phyloP scores from a whole-genome alignment of 257 asterid species.

The Forsythia suspensa region DNA sequence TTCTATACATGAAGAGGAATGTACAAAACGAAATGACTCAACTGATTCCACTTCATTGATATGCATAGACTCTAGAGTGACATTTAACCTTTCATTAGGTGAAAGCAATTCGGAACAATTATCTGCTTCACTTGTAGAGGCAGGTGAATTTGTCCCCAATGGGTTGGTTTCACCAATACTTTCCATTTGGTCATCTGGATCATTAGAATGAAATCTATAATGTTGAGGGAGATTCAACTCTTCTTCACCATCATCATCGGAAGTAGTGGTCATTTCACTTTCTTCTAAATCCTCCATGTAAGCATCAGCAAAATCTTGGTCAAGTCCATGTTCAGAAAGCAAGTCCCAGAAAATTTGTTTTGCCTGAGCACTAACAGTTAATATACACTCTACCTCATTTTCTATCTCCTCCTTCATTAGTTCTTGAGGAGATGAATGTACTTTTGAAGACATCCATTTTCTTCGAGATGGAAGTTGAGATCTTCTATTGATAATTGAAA shows the following conservation, averaged over 20 bases:
- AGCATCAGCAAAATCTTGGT: slow-evolving; percentile 63
- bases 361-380: slow-evolving; percentile 71
- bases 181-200: slow-evolving; percentile 41
- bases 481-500: slow-evolving; percentile 48
- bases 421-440: slow-evolving; percentile 26
- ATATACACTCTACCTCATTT: slow-evolving; percentile 59
- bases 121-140: slow-evolving; percentile 26
- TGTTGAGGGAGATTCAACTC: slow-evolving; percentile 16
- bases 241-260: slow-evolving; percentile 38
- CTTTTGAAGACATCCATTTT: slow-evolving; percentile 15
- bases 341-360: slow-evolving; percentile 66
- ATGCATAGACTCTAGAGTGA: slow-evolving; percentile 28
- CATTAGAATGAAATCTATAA: slow-evolving; percentile 23
- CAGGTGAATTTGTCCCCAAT: slow-evolving; percentile 24
- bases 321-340: slow-evolving; percentile 51
- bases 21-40: slow-evolving; percentile 14
- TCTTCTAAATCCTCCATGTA: slow-evolving; percentile 58
- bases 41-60: slow-evolving; percentile 28
- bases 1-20: slow-evolving; percentile 25
- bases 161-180: slow-evolving; percentile 64
- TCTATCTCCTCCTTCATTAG: slow-evolving; percentile 40
- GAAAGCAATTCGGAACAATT: slow-evolving; percentile 28
- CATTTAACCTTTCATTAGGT: slow-evolving; percentile 22
- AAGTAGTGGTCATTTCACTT: slow-evolving; percentile 26
- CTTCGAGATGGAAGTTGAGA: slow-evolving; percentile 22